Base-by-base conservation (phyloP, 768 basidiomycete species). In the Mrakia frigida region DNA sequence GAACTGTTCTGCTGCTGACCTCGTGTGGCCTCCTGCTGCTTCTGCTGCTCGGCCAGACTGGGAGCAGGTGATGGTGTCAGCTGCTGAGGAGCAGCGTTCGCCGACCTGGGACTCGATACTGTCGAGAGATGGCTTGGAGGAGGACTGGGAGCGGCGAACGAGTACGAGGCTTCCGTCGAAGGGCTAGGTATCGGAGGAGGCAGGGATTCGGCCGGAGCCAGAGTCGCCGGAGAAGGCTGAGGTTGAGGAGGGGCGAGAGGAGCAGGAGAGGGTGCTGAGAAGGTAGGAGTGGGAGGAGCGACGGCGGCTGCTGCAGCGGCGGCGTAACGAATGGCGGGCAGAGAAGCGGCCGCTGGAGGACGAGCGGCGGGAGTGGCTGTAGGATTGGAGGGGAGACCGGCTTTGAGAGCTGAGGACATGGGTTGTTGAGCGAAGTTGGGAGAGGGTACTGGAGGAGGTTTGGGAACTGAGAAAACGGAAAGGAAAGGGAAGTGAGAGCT, bases 291-390 rank as follows among this genome's bases (percentile, higher is more conserved):
- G 59, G 82, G 73, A 41, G 85, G 80, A 13, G 84, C 81, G 31
- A 87, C 86, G 7, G 88, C 87, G 9, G 87, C 88, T 0, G 93
- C 94, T 3, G 94, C 95, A 0, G 93, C 94, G n/a, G 93, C 89
- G 43, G 96, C 91, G 82, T 97, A 97, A 70, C 91, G 87, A 81
- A 95, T 92, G 18, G 93, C 91, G 61, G 93, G 91, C 75, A 92
- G 83, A 31, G 83, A 74, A 0, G 81, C 80, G 6, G 82, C 75
- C 6, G 80, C 65, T 77, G 25, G 81, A 21, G 7, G 78, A 73
- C 0, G 81, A 3, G 73, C 77, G 3, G 67, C 41, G n/a, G 74
- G 0, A 74, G 65, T 2, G 41, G 77, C 33, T 46, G 63, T 14
- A 71, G 79, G 13, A 67, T 79, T 67, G 69, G 78, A 2, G 78